phyloP scores from a whole-genome alignment of 805 yeast species.

The Spathaspora passalidarum region DNA sequence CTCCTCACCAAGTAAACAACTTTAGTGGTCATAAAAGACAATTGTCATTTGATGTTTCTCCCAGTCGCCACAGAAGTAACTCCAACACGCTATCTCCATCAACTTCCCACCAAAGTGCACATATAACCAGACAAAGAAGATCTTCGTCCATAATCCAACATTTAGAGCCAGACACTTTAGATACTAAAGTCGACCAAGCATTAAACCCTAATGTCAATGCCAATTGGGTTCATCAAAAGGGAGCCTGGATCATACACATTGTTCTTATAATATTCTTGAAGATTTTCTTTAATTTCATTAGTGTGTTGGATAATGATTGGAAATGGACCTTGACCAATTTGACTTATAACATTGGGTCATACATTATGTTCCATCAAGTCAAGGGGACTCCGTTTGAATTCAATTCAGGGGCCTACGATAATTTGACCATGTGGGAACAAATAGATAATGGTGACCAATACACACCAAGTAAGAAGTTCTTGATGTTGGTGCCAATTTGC shows the following conservation, averaged over 20 bases:
- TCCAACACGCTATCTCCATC: slow-evolving; percentile 19
- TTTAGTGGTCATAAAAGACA: slow-evolving; percentile 1
- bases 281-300: slow-evolving; percentile 72
- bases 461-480: slow-evolving; percentile 92
- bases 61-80: slow-evolving; percentile 7
- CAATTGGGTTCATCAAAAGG: slow-evolving; percentile 93
- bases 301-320: slow-evolving; percentile 78
- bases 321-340: slow-evolving; percentile 93
- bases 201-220: slow-evolving; percentile 89
- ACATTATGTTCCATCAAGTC: slow-evolving; percentile 93
- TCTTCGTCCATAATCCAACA: slow-evolving; percentile 89
- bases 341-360: slow-evolving; percentile 86
- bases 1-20: not conserved
- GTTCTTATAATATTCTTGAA: slow-evolving; percentile 76
- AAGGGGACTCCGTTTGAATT: slow-evolving; percentile 98
- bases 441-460: slow-evolving; percentile 93
- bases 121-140: slow-evolving; percentile 51
- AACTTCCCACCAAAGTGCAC: slow-evolving; percentile 23
- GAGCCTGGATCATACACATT: slow-evolving; percentile 93
- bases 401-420: slow-evolving; percentile 94
- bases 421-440: slow-evolving; percentile 98
- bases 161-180: slow-evolving; percentile 88
- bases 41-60: not conserved
- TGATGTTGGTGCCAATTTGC: slow-evolving; percentile 88
- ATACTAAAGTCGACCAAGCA: slow-evolving; percentile 88